These are phyloP conservation scores for Phaeoacremonium minimum DNA, from an alignment of 2,329 filamentous ascomycete species.

Conservation along the genomic window DNA sequence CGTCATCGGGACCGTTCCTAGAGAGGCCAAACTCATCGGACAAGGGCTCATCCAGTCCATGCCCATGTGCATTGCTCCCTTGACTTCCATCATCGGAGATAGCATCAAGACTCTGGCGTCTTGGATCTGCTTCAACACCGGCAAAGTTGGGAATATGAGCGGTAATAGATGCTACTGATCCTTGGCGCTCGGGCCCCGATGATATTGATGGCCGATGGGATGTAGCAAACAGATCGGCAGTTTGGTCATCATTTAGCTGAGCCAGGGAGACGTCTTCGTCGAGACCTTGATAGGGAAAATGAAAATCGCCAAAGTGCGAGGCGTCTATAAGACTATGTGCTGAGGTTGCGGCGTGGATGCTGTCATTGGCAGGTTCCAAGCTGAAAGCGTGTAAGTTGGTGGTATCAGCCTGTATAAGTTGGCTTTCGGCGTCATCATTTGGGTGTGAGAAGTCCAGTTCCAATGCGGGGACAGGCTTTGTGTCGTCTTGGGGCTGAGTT, in stretches of 20 bases:
- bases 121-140: constrained; percentile 10
- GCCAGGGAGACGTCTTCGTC: constrained; percentile 36
- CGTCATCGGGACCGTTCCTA: constrained; percentile 40
- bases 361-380: constrained; percentile 27
- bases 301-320: constrained; percentile 48
- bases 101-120: constrained; percentile 25
- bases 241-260: constrained; percentile 29
- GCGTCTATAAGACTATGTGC: constrained; percentile 35
- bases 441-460: constrained; percentile 28
- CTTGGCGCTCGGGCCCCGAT: constrained; percentile 29
- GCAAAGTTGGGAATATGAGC: constrained; percentile 27
- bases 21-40: constrained; percentile 57
- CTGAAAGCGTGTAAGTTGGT: constrained; percentile 29
- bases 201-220: constrained; percentile 26
- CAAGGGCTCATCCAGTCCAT: constrained; percentile 47
- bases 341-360: constrained; percentile 21
- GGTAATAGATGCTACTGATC: constrained; percentile 29
- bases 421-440: constrained; percentile 21
- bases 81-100: constrained; percentile 43
- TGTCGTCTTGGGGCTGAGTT: constrained; percentile 23
- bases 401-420: constrained; percentile 22
- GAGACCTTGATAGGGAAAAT: constrained; percentile 43
- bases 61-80: constrained; percentile 36
- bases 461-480: constrained; percentile 25
- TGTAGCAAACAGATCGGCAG: constrained; percentile 22